Conservation (phyloP, 768 basidiomycete genomes). For the Pleurotus djamor region DNA sequence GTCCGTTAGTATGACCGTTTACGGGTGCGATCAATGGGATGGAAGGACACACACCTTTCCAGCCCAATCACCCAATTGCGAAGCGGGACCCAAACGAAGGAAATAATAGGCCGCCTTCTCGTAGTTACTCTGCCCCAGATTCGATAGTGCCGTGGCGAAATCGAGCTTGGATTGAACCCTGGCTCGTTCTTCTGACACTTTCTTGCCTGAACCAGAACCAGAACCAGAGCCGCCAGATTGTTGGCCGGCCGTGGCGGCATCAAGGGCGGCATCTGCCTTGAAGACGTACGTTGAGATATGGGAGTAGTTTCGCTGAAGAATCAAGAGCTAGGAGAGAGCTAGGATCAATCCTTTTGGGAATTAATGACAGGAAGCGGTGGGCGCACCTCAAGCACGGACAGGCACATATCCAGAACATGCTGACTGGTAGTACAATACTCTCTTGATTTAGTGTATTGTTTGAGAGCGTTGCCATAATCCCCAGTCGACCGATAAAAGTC, state of each 20-base stretch:
- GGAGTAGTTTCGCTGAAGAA: slow-evolving; percentile 84
- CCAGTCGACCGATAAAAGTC: slow-evolving; percentile 74
- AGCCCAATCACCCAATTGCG: slow-evolving; percentile 76
- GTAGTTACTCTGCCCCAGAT: slow-evolving; percentile 69
- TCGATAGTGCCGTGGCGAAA: slow-evolving; percentile 75
- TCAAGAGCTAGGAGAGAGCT: slow-evolving; percentile 53
- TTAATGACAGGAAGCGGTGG: background rate
- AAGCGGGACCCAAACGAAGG: slow-evolving; percentile 61
- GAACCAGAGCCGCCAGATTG: slow-evolving; percentile 7
- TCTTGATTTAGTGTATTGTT: slow-evolving; percentile 86
- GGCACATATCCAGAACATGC: slow-evolving; percentile 93
- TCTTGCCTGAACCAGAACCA: slow-evolving; percentile 33
- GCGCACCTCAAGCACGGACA: slow-evolving; percentile 73
- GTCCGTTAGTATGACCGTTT: background rate
- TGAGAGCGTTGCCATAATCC: slow-evolving; percentile 67
- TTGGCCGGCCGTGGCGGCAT: slow-evolving; percentile 44
- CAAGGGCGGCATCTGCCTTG: slow-evolving; percentile 93
- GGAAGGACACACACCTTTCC: slow-evolving; percentile 50
- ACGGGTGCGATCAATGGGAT: background rate
- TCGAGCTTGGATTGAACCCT: slow-evolving; percentile 77
- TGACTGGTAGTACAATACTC: slow-evolving; percentile 91
- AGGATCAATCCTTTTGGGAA: too few species aligned
- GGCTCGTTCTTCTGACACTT: slow-evolving; percentile 57
- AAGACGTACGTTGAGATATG: slow-evolving; percentile 91
- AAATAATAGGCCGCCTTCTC: slow-evolving; percentile 80